A percentile compares a stretch with the other conserved stretches of the same genome.
Evolutionary conservation across 805 yeast genomes (phyloP).

Genomic region (Blastobotrys peoriensis): DNA sequence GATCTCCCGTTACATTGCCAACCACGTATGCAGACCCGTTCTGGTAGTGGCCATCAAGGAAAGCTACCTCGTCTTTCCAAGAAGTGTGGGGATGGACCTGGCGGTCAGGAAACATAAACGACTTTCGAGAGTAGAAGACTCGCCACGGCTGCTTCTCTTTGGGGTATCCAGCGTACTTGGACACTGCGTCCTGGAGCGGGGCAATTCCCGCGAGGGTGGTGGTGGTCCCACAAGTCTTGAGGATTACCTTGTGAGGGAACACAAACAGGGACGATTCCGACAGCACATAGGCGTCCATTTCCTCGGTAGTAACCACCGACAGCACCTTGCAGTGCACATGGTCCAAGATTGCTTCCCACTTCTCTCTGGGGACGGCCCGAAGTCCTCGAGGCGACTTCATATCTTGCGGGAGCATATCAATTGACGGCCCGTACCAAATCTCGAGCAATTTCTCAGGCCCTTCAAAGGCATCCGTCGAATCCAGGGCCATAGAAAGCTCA

Average conservation of each 20-base stretch:
- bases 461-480: constrained; percentile 89
- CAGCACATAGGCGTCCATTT: constrained; percentile 75
- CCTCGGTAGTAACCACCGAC: constrained; percentile 62
- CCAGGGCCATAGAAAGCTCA: constrained; percentile 68
- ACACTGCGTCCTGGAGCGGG: constrained; percentile 50
- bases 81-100: constrained; percentile 76
- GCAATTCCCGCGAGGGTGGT: constrained; percentile 76
- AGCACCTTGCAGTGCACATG: constrained; percentile 82
- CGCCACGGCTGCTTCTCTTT: constrained; percentile 42
- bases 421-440: constrained; percentile 70
- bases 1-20: constrained; percentile 75
- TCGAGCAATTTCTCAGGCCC: constrained; percentile 95
- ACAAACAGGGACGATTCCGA: constrained; percentile 90
- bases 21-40: constrained; percentile 65
- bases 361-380: constrained; percentile 55
- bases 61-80: constrained; percentile 76
- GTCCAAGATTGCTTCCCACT: constrained; percentile 71
- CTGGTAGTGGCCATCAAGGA: constrained; percentile 59
- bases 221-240: constrained; percentile 96
- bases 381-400: constrained; percentile 36
- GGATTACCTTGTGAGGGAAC: constrained; percentile 73
- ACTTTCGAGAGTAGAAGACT: constrained; percentile 83
- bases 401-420: constrained; percentile 34
- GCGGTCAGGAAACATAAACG: constrained; percentile 85
- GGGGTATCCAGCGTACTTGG: constrained; percentile 37